Base-by-base conservation (phyloP, 768 basidiomycete species). In the Paxillus rubicundulus region DNA sequence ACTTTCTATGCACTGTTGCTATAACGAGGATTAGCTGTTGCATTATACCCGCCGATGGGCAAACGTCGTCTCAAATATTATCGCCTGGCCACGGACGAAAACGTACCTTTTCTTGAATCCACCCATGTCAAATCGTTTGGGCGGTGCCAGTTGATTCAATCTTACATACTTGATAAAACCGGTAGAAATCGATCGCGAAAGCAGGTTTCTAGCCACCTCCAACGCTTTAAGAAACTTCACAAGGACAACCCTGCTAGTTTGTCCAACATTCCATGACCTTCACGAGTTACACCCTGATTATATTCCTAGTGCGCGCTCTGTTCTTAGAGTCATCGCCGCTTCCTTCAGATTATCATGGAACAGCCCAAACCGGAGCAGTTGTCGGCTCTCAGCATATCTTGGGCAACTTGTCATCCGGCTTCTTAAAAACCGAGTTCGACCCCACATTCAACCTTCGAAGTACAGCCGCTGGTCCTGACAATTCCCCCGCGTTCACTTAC, bases 121-220 rank as follows among this genome's bases (percentile, higher is more conserved):
- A 56, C 56, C 38, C 57, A 51, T 2, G 21, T 55, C 46, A 71
- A 56, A 52, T 68, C 68, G 18, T 71, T 74, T 50, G 72, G 72
- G 46, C 71, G 72, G 17, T 72, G 73, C 55, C 72, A 72, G 54
- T 64, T 72, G 18, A 74, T 72, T 32, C 72, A 74, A 28, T 69
- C 70, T 1, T 72, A 74, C 41, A 63, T 72, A 30, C 50, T 70
- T 20, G 67, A 73, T 43, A 72, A 70, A 53, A 72, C 71, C 13
- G 71, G 72, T 13, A 72, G 65, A 54, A 70, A 61, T 52, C 69
- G 72, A 14, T 71, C 72, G 34, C 61, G 72, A 50, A 72, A 72
- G 56, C 72, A 72, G 51, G 72, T 72, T 30, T 74, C 72, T 21
- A 72, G 72, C 53, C 73, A 74, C 36, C 63, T 72, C 42, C 72